Conservation (phyloP, 2,329 filamentous ascomycete species). For the Chalaropsis thielavioides region DNA sequence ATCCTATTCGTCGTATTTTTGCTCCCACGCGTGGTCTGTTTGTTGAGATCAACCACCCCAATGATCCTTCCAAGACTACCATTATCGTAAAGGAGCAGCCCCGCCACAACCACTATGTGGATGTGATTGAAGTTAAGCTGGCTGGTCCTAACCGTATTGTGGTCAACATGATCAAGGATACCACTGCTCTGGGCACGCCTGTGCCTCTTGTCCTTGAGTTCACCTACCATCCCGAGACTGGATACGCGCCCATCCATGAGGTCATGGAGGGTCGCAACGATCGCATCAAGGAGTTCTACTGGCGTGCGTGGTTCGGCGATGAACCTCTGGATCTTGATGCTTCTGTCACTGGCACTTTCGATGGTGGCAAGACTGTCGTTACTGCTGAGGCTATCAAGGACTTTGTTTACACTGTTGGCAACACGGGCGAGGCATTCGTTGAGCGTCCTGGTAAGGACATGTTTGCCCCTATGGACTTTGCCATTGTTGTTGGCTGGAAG, state of each 20-base stretch:
- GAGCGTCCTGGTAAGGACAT: conserved; percentile 89
- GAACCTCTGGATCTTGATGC: conserved; percentile 73
- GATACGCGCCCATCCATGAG: conserved; percentile 93
- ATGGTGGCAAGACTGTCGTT: conserved; percentile 74
- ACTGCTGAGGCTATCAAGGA: conserved; percentile 91
- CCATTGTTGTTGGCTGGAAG: conserved; percentile 97
- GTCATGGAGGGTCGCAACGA: conserved; percentile 95
- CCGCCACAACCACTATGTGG: conserved; percentile 69
- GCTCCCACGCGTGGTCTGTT: conserved; percentile 73
- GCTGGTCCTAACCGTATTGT: conserved; percentile 63
- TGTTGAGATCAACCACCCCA: conserved; percentile 72
- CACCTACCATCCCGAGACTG: conserved; percentile 85
- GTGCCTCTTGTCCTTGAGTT: conserved; percentile 78
- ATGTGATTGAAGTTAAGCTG: conserved; percentile 75
- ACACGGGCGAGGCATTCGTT: conserved; percentile 93
- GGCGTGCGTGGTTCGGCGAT: conserved; percentile 89
- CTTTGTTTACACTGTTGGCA: conserved; percentile 97
- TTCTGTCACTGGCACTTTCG: conserved; percentile 73
- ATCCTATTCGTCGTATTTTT: conserved; percentile 85
- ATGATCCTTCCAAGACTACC: conserved; percentile 67
- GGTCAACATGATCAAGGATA: conserved; percentile 84
- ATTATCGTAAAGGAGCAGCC: conserved; percentile 82
- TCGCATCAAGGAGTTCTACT: conserved; percentile 98
- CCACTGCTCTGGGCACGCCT: conserved; percentile 68
- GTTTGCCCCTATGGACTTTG: conserved; percentile 96